Evolutionary conservation across 257 asterid genomes (phyloP), one percentile per base, ranked within the genome.

Genomic region (Primulina eburnea): DNA sequence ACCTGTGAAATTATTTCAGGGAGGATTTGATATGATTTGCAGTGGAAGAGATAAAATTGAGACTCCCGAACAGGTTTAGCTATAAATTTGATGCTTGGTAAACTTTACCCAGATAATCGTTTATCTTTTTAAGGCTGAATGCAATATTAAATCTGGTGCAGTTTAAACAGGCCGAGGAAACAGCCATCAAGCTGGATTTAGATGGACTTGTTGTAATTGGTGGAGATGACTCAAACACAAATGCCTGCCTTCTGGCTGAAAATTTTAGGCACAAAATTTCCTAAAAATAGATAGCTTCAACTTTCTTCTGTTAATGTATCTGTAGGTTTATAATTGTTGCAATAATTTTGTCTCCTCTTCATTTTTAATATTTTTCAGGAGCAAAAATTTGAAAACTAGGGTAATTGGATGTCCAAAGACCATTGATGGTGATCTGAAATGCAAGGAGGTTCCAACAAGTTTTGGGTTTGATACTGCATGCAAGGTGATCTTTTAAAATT

Each of bases 371-470:
- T 32, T 62, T 75, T 63, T 52, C 83, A 88, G 95, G 87, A 73
- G 87, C 60, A 86, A 84, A 72, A 86, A 86, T 53, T 17, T 88
- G 84, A 89, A 89, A 80, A 82, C 92, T 29, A 85, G 75, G 59
- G 96, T 89, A 26, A 77, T 89, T 60, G 96, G 96, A 78, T 89
- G 96, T 64, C 96, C 96, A n/a, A 89, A 88, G 81, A 88, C 96
- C 65, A 88, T 88, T 57, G 96, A 88, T 32, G 96, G 96, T 65
- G 96, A 88, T 74, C 85, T 88, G 73, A 88, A 88, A 79, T 78
- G 81, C 76, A 86, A 86, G 68, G 92, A 89, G 80, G 96, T 89
- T 61, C 96, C 96, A 69, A 66, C 76, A 66, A 89, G 96, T 80
- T 89, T 89, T 66, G 96, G 96, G 34, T 89, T 89, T 73, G 96